These are phyloP conservation scores for Neoboletus magnificus DNA, from an alignment of 768 basidiomycete genomes.

Conservation along the genomic window DNA sequence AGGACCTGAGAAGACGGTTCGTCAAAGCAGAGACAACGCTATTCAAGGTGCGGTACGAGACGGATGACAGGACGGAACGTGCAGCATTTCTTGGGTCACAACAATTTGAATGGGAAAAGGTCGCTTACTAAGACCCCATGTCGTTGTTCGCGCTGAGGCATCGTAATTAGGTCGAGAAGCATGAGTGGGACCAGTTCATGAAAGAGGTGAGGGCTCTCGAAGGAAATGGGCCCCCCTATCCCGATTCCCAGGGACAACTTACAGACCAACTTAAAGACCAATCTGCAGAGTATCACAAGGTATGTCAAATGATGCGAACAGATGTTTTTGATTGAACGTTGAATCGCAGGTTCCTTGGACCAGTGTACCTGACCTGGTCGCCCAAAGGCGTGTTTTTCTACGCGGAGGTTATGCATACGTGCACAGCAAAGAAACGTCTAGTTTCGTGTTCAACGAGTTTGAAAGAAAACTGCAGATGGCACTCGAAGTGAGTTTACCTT, in stretches of 20 bases:
- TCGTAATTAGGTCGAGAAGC: constrained; percentile 47
- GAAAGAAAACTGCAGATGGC: constrained; percentile 65
- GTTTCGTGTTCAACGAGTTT: constrained; percentile 87
- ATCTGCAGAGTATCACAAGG: constrained; percentile 64
- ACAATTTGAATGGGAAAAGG: constrained; percentile 64
- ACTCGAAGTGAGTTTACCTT: constrained; percentile 58
- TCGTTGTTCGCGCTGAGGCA: constrained; percentile 1
- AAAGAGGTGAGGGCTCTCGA: constrained; percentile 45
- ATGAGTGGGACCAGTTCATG: constrained; percentile 51
- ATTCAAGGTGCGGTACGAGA: constrained; percentile 80
- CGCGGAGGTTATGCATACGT: constrained; percentile 88
- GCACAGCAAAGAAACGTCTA: constrained; percentile 68
- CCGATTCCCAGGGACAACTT: background rate
- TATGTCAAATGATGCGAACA: constrained; percentile 22
- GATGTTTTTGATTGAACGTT: background rate
- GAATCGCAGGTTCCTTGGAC: constrained; percentile 88
- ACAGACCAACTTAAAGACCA: no score
- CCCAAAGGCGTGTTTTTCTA: constrained; percentile 74
- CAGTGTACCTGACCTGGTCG: constrained; percentile 88
- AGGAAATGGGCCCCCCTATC: background rate
- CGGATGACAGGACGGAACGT: constrained; percentile 54
- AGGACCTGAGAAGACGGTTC: constrained; percentile 85
- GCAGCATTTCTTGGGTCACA: constrained; percentile 53
- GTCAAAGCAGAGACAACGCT: constrained; percentile 84
- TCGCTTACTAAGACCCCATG: constrained; percentile 28